phyloP scores from a whole-genome alignment of 148 eudicot species.

The Vaccinium macrocarpon region DNA sequence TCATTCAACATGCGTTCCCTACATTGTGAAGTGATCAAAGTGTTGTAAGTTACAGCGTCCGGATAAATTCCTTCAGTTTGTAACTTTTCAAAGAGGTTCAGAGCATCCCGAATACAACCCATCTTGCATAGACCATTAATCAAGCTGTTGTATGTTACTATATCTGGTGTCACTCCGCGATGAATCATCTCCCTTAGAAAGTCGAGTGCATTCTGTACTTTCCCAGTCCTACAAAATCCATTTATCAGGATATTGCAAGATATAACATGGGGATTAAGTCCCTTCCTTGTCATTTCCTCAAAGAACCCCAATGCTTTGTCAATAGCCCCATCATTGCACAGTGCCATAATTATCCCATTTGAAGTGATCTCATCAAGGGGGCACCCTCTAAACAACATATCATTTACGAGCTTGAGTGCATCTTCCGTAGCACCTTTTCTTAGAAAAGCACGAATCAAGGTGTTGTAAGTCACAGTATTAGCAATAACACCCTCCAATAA shows the following conservation, averaged over 20 bases:
- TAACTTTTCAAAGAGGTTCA: conserved; percentile 60
- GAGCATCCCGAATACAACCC: conserved; percentile 59
- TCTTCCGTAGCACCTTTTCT: conserved; percentile 52
- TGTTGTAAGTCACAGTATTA: conserved; percentile 81
- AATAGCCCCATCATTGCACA: conserved; percentile 73
- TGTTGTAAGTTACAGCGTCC: conserved; percentile 76
- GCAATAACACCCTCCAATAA: conserved; percentile 87
- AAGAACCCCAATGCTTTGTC: conserved; percentile 77
- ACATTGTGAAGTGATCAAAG: conserved; percentile 64
- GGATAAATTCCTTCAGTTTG: conserved; percentile 61
- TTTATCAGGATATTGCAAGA: conserved; percentile 82
- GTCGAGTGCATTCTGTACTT: conserved; percentile 64
- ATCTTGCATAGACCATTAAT: conserved; percentile 78
- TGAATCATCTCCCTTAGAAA: conserved; percentile 62
- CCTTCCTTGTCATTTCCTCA: conserved; percentile 79
- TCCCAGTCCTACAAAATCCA: conserved; percentile 58
- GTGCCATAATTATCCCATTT: conserved; percentile 68
- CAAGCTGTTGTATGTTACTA: conserved; percentile 76
- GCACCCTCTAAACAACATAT: conserved; percentile 84
- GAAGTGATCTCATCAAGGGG: conserved; percentile 71
- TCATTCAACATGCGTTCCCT: conserved; percentile 52
- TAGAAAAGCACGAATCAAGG: conserved; percentile 74
- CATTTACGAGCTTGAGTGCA: conserved; percentile 78
- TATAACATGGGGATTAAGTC: conserved; percentile 41
- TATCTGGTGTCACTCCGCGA: conserved; percentile 75